Evolutionary conservation across 371 early-diverging fungal genomes (phyloP).

Genomic region (Smittium mucronatum): DNA sequence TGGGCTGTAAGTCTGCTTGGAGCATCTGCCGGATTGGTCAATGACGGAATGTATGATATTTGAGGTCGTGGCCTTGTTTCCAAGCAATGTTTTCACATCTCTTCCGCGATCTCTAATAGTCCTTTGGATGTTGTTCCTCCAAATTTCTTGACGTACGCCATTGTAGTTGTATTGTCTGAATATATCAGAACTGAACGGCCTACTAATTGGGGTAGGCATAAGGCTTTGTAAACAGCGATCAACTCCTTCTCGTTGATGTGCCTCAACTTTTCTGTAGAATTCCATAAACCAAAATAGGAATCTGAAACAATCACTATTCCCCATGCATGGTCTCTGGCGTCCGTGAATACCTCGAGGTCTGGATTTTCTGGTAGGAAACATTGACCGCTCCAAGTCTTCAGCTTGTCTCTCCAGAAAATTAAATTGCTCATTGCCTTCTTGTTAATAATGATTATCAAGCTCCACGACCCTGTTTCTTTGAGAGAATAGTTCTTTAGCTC

Average conservation of each 20-base stretch:
- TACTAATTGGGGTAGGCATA: not conserved
- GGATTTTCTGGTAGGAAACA: not conserved
- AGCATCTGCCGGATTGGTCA: not conserved
- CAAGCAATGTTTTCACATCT: not conserved
- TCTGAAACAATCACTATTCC: not conserved
- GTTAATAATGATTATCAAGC: not conserved
- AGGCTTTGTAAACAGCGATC: not conserved
- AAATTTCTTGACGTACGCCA: not conserved
- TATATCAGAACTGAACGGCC: not conserved
- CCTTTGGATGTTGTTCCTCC: not conserved
- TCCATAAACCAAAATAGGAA: not conserved
- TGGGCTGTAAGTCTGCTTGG: not conserved
- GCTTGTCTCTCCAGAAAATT: not conserved
- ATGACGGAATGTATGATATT: constrained; percentile 1
- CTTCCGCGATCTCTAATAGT: not conserved
- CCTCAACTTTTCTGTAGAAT: not conserved
- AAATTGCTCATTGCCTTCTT: not conserved
- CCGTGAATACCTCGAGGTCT: not conserved
- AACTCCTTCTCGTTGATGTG: constrained; percentile 7
- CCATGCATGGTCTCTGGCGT: not conserved
- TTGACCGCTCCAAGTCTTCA: not conserved
- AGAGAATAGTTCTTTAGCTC: not conserved
- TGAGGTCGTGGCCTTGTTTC: not conserved
- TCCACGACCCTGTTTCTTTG: not conserved
- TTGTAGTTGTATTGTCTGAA: constrained; percentile 1